Conservation (phyloP, 768 basidiomycete species). For the Hericium erinaceus region DNA sequence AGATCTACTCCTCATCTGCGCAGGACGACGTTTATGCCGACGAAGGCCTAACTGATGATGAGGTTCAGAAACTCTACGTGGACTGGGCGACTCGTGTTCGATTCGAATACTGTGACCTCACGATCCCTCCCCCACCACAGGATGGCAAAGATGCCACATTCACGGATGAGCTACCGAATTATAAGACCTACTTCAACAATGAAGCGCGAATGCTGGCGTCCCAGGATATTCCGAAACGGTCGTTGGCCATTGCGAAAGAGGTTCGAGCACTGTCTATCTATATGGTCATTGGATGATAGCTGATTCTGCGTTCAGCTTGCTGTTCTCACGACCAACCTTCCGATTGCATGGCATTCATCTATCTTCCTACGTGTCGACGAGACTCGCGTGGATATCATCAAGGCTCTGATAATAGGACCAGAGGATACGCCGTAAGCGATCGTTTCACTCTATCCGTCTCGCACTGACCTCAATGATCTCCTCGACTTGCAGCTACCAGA, state of each 20-base stretch:
- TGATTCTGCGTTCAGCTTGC: conserved; percentile 51
- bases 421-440: conserved; percentile 81
- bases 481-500: conserved; percentile 54
- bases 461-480: neutral
- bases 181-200: conserved; percentile 74
- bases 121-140: conserved; percentile 28
- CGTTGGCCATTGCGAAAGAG: conserved; percentile 93
- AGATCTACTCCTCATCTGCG: conserved; percentile 42
- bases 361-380: conserved; percentile 92
- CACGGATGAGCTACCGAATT: conserved; percentile 55
- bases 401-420: conserved; percentile 86
- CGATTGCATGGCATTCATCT: conserved; percentile 92
- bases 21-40: conserved; percentile 31
- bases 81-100: conserved; percentile 77
- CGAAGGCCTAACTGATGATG: conserved; percentile 56
- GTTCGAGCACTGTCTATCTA: conserved; percentile 24
- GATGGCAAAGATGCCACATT: conserved; percentile 22
- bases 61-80: conserved; percentile 58
- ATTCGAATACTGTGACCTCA: conserved; percentile 90
- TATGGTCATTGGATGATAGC: neutral
- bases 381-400: conserved; percentile 84
- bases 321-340: conserved; percentile 86
- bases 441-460: neutral
- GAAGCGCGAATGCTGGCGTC: conserved; percentile 79
- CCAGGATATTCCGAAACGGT: conserved; percentile 84